A percentile compares a stretch with the other conserved stretches of the same genome.
phyloP scores from a whole-genome alignment of 2,329 filamentous ascomycete genomes.

The Ophiocordyceps robertsii region DNA sequence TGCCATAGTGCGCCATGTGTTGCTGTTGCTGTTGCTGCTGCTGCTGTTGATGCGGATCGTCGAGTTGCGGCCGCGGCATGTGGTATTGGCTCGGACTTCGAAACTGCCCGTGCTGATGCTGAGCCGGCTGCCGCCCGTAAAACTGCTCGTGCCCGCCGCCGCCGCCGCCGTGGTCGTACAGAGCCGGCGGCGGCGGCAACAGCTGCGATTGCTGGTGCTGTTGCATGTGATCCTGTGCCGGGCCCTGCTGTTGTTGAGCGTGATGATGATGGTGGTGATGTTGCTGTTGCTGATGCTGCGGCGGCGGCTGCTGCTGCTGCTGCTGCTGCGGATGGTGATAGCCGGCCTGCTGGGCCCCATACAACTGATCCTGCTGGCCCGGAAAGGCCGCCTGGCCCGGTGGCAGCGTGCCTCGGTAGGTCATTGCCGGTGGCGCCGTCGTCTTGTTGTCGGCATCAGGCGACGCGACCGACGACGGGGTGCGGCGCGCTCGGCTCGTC shows the following conservation, averaged over 20 bases:
- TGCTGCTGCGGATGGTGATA: slow-evolving; percentile 13
- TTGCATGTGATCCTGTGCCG: not conserved
- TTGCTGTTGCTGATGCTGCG: slow-evolving; percentile 9
- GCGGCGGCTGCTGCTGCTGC: slow-evolving; percentile 6
- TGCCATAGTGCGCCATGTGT: slow-evolving; percentile 4
- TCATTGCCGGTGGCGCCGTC: slow-evolving; percentile 16
- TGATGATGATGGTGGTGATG: not conserved
- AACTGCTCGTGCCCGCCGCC: slow-evolving; percentile 2
- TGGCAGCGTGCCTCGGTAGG: slow-evolving; percentile 18
- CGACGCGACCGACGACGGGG: not conserved
- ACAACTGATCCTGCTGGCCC: slow-evolving; percentile 14
- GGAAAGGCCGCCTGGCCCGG: slow-evolving; percentile 14
- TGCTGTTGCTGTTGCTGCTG: slow-evolving; percentile 9
- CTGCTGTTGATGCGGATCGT: slow-evolving; percentile 5
- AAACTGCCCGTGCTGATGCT: slow-evolving; percentile 12
- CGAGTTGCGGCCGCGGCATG: slow-evolving; percentile 10
- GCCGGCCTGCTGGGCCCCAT: slow-evolving; percentile 9
- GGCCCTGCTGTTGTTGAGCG: slow-evolving; percentile 8
- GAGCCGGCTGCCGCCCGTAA: slow-evolving; percentile 7
- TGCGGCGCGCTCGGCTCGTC: not conserved
- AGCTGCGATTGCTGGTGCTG: slow-evolving; percentile 9
- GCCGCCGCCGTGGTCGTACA: slow-evolving; percentile 5
- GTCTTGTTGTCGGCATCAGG: slow-evolving; percentile 7
- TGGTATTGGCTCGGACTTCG: slow-evolving; percentile 8
- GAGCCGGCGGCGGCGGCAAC: slow-evolving; percentile 1